Conservation (phyloP, 2,329 filamentous ascomycete genomes). For the Drechslerella coelobrocha region DNA sequence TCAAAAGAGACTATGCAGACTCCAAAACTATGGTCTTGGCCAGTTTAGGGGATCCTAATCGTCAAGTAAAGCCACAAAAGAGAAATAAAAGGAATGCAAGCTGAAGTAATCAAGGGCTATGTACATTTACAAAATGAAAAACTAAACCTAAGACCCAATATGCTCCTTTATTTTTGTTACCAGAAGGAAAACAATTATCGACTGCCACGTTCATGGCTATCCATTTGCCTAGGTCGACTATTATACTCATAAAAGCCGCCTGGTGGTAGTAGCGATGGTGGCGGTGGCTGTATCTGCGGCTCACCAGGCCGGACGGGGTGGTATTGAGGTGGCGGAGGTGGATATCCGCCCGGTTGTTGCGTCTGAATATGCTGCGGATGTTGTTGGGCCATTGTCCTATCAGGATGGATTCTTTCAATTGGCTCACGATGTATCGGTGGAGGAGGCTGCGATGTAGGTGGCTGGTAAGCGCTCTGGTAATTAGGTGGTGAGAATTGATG, state of each 20-base stretch:
- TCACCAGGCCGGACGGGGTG: constrained; percentile 25
- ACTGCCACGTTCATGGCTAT: constrained; percentile 43
- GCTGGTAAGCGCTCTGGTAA: constrained; percentile 39
- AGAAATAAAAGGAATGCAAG: neutral
- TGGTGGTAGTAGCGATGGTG: constrained; percentile 18
- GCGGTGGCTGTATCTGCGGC: constrained; percentile 19
- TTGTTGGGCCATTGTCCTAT: constrained; percentile 43
- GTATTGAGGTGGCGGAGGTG: constrained; percentile 37
- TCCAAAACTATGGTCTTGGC: neutral
- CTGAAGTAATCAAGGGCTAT: neutral
- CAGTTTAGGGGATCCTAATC: neutral
- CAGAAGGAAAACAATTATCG: constrained; percentile 10
- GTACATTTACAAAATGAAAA: neutral
- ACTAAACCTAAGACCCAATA: neutral
- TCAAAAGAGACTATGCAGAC: neutral
- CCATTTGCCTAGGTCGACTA: constrained; percentile 39
- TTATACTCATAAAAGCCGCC: constrained; percentile 30
- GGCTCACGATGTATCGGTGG: constrained; percentile 40
- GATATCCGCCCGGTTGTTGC: constrained; percentile 35
- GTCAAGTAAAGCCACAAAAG: neutral
- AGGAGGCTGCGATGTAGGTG: constrained; percentile 35
- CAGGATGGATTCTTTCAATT: constrained; percentile 43
- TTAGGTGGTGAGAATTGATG: constrained; percentile 35
- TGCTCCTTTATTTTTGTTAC: neutral
- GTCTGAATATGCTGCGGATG: constrained; percentile 46